Percentiles rank a stretch among this genome's conserved stretches.
These are phyloP conservation scores for Cnidoscolus chayamansa DNA, from an alignment of 441 rosid species.

Conservation along the genomic window DNA sequence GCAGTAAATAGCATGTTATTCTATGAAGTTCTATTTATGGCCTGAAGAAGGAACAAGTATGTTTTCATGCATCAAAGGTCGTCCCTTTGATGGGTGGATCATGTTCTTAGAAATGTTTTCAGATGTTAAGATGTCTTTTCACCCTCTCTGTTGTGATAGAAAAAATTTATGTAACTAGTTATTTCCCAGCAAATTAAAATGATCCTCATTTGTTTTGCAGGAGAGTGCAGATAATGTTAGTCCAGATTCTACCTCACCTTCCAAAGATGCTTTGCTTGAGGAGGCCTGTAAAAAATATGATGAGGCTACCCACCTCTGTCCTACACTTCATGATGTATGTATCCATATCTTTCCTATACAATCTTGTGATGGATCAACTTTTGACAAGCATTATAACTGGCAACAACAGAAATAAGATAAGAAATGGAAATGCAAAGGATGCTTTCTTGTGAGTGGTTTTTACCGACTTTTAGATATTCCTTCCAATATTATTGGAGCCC, in stretches of 20 bases:
- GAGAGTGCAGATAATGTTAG: conserved; percentile 98
- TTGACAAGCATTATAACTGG: conserved; percentile 2
- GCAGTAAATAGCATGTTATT: neutral
- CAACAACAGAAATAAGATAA: conserved; percentile 7
- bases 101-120: neutral
- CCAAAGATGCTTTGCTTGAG: conserved; percentile 95
- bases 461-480: neutral
- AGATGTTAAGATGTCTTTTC: neutral
- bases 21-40: neutral
- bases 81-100: neutral
- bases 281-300: conserved; percentile 97
- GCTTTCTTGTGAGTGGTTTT: neutral
- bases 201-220: conserved; percentile 44
- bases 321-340: conserved; percentile 93
- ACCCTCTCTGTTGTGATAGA: neutral
- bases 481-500: neutral
- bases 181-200: neutral
- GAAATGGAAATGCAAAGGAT: neutral
- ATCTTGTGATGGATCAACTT: conserved; percentile 25
- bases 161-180: neutral
- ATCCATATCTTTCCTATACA: conserved; percentile 6
- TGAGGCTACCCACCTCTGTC: conserved; percentile 87
- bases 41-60: neutral
- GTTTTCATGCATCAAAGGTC: neutral
- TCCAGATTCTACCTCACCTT: conserved; percentile 86